These are phyloP conservation scores for Polytrichum formosum DNA, from an alignment of 225 moss, liverwort and hornwort genomes.

Conservation along the genomic window DNA sequence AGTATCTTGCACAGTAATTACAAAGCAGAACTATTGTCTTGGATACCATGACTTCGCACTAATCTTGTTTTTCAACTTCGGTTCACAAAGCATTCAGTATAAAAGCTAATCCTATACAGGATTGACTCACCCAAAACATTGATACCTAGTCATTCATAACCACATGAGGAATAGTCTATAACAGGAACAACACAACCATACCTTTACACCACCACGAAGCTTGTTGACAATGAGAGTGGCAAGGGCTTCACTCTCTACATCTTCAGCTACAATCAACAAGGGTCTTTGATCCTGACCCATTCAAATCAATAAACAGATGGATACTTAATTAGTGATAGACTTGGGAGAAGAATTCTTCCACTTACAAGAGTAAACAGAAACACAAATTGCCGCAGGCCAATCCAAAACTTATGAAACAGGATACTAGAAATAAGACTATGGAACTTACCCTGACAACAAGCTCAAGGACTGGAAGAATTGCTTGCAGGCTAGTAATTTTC, in stretches of 20 bases:
- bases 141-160: too few species aligned
- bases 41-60: too few species aligned
- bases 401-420: background rate
- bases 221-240: slow-evolving; percentile 64
- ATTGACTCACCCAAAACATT: too few species aligned
- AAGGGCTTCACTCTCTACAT: slow-evolving; percentile 56
- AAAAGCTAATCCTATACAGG: too few species aligned
- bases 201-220: slow-evolving; percentile 51
- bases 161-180: too few species aligned
- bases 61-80: too few species aligned
- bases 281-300: slow-evolving; percentile 49
- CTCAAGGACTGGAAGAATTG: slow-evolving; percentile 80
- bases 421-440: background rate
- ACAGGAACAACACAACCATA: slow-evolving; percentile 7
- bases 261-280: slow-evolving; percentile 53
- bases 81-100: too few species aligned
- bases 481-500: slow-evolving; percentile 76
- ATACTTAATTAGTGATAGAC: background rate
- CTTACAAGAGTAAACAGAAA: background rate
- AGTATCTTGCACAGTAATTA: too few species aligned
- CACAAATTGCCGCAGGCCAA: background rate
- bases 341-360: background rate
- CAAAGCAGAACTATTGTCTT: too few species aligned
- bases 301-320: background rate
- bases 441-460: slow-evolving; percentile 70